Conservation (phyloP, 148 eudicot species). For the Silene conica region DNA sequence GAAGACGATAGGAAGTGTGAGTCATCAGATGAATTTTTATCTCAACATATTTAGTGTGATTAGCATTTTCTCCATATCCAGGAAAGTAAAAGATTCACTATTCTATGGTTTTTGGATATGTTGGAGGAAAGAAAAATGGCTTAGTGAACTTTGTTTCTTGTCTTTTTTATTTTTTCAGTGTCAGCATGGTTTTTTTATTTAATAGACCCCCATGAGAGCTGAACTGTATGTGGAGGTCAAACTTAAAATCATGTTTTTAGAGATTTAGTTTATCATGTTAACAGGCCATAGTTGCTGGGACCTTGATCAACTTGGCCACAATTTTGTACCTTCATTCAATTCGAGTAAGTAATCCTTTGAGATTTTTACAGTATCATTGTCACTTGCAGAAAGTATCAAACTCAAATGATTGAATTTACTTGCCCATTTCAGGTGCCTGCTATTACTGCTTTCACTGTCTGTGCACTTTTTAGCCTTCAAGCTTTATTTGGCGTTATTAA, state of each 20-base stretch:
- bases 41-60: background rate
- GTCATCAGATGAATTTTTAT: slow-evolving; percentile 28
- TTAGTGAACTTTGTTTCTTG: background rate
- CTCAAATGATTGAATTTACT: slow-evolving; percentile 9
- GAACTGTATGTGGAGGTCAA: background rate
- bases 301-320: slow-evolving; percentile 85
- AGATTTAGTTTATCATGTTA: slow-evolving; percentile 19
- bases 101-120: background rate
- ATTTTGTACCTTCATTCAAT: slow-evolving; percentile 74
- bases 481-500: slow-evolving; percentile 72
- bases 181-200: too few relatives aligned
- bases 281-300: slow-evolving; percentile 96
- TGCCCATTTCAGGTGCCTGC: slow-evolving; percentile 59
- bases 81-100: background rate
- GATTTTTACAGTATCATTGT: background rate
- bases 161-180: too few relatives aligned
- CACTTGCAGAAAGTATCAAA: slow-evolving; percentile 5
- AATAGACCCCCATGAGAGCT: background rate
- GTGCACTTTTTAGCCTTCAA: slow-evolving; percentile 82
- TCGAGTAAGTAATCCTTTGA: slow-evolving; percentile 46
- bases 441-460: slow-evolving; percentile 47
- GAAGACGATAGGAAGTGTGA: slow-evolving; percentile 89
- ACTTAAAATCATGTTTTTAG: background rate
- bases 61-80: background rate
- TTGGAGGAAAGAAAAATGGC: background rate